Conservation (phyloP, 2,329 filamentous ascomycete species). For the Curvularia lunata region DNA sequence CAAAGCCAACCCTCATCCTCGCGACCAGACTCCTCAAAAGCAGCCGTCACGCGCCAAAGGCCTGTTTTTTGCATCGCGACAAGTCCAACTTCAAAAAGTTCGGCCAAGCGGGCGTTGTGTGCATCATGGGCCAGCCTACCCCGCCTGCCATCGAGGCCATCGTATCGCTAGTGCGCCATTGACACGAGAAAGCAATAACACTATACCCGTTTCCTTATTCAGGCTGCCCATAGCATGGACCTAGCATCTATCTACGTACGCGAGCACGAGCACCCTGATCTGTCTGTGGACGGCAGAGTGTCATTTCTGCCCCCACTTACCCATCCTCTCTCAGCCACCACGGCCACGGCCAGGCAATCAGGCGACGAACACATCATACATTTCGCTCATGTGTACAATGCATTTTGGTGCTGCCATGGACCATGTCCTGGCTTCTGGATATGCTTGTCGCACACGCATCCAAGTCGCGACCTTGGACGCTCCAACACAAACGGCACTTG, state of each 20-base stretch:
- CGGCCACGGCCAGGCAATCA: neutral
- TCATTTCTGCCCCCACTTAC: neutral
- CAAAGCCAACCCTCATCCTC: neutral
- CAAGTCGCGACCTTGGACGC: neutral
- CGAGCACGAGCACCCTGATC: neutral
- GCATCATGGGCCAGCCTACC: neutral
- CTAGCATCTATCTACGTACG: neutral
- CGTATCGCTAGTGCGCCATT: neutral
- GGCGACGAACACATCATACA: neutral
- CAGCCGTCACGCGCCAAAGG: neutral
- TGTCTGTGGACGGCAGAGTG: neutral
- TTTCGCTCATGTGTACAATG: neutral
- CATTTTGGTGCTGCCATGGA: constrained; percentile 6
- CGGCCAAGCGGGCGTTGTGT: neutral
- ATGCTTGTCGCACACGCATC: neutral
- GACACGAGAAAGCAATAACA: constrained; percentile 7
- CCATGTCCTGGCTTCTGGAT: neutral
- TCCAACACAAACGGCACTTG: neutral
- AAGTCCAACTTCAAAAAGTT: neutral
- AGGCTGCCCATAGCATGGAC: neutral
- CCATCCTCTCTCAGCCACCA: neutral
- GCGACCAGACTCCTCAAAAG: neutral
- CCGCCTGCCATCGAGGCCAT: neutral
- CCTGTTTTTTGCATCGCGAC: neutral
- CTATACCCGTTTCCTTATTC: neutral